These are phyloP conservation scores for Citrullus colocynthis DNA, from an alignment of 306 rosid genomes.

Conservation along the genomic window DNA sequence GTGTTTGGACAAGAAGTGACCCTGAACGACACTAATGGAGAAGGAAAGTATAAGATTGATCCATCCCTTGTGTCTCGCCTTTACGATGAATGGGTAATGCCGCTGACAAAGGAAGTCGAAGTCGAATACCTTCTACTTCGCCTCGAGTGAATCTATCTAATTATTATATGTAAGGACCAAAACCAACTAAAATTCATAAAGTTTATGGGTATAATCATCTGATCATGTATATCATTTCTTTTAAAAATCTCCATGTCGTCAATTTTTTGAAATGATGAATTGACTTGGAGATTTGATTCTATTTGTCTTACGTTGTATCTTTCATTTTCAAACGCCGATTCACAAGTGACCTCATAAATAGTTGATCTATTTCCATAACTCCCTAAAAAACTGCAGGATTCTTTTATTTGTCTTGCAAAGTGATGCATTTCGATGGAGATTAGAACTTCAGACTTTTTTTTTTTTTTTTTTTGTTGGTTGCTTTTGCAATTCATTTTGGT, in stretches of 20 bases:
- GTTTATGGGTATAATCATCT: neutral
- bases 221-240: neutral
- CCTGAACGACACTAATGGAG: constrained; percentile 8
- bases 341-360: neutral
- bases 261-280: neutral
- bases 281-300: neutral
- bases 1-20: constrained; percentile 55
- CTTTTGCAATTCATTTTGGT: neutral
- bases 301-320: neutral
- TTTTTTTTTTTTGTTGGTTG: neutral
- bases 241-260: neutral
- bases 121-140: constrained; percentile 80
- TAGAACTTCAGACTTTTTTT: too few species aligned
- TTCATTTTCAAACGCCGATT: neutral
- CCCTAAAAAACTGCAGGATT: neutral
- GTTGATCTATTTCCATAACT: neutral
- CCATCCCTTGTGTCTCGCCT: constrained; percentile 44
- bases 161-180: neutral
- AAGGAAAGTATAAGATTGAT: constrained; percentile 35
- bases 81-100: constrained; percentile 71
- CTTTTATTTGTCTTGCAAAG: neutral
- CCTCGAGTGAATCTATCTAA: constrained; percentile 14
- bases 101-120: constrained; percentile 70
- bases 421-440: neutral
- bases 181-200: neutral